Evolutionary conservation across 2,329 filamentous ascomycete genomes (phyloP), one percentile per base, ranked within the genome.

Genomic region (Rhynchosporium secalis): DNA sequence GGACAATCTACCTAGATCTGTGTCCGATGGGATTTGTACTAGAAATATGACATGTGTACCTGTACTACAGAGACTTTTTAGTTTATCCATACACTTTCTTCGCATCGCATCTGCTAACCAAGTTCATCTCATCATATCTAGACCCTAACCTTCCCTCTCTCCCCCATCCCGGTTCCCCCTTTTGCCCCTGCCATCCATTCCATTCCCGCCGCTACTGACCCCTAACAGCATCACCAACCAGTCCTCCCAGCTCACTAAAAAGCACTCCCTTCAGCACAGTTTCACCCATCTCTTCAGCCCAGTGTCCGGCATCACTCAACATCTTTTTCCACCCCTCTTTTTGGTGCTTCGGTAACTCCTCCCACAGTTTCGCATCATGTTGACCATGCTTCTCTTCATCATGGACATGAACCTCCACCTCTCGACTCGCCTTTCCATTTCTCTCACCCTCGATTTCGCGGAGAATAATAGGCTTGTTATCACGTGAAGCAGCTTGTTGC

Each of bases 261-360:
- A 75, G 40, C 1, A 75, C 68, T 0, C 72, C 72, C 60, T 73
- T 73, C 9, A 75, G 66, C 20, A 75, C 62, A 13, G 69, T 65
- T 57, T 71, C 71, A 5, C 68, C 68, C 58, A 71, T 63, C 26
- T 66, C 73, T 58, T 72, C 72, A 4, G 66, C 70, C 73, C 72
- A 73, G 28, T 74, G 68, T 0, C 72, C 73, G n/a, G 70, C 71
- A 10, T 70, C 66, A 55, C 66, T 71, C 45, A 75, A 60, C 58
- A 67, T 71, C 64, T 65, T 56, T 56, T 70, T 69, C 73, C 72
- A 75, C 1, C 38, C 55, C 49, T 69, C 64, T 56, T 68, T 71
- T 65, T 75, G 68, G 45, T 65, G 62, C 9, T 62, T 62, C 8
- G 57, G 65, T 40, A 75, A 59, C 7, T 72, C 68, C 12, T 72